These are phyloP conservation scores for Saccharomyces hybrid DNA, from an alignment of 1,139 yeast species.

Conservation along the genomic window DNA sequence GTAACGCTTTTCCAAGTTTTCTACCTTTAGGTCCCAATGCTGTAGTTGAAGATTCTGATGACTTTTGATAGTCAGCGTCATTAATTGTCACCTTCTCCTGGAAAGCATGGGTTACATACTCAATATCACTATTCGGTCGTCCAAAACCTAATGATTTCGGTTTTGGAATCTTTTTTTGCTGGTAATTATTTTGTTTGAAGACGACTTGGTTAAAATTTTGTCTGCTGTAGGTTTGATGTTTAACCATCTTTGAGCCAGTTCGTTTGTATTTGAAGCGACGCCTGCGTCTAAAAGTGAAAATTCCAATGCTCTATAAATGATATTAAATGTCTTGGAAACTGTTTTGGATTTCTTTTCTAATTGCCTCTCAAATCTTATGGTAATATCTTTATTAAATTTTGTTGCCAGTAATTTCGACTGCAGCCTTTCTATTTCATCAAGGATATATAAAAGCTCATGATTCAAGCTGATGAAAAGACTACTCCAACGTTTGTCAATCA, in stretches of 20 bases:
- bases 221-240: conserved; percentile 27
- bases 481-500: conserved; percentile 52
- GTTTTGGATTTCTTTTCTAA: conserved; percentile 25
- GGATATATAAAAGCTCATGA: conserved; percentile 34
- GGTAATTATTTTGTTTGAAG: conserved; percentile 1
- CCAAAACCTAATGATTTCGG: conserved; percentile 5
- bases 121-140: conserved; percentile 8
- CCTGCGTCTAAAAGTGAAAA: conserved; percentile 32
- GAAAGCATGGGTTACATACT: background rate
- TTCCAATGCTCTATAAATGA: conserved; percentile 36
- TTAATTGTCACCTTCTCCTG: background rate
- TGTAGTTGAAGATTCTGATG: conserved; percentile 6
- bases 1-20: conserved; percentile 32
- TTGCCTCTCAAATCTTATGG: conserved; percentile 19
- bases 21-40: conserved; percentile 1
- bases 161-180: conserved; percentile 5
- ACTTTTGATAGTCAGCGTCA: conserved; percentile 2
- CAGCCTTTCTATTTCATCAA: conserved; percentile 33
- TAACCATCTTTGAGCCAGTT: conserved; percentile 33
- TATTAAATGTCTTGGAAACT: conserved; percentile 33
- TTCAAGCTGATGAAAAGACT: conserved; percentile 42
- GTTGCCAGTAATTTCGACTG: conserved; percentile 12
- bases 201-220: conserved; percentile 15
- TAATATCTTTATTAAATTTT: conserved; percentile 8
- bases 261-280: conserved; percentile 31